Evolutionary conservation across 257 asterid species (phyloP), one percentile per base, ranked within the genome.

Genomic region (Fraxinus americana): DNA sequence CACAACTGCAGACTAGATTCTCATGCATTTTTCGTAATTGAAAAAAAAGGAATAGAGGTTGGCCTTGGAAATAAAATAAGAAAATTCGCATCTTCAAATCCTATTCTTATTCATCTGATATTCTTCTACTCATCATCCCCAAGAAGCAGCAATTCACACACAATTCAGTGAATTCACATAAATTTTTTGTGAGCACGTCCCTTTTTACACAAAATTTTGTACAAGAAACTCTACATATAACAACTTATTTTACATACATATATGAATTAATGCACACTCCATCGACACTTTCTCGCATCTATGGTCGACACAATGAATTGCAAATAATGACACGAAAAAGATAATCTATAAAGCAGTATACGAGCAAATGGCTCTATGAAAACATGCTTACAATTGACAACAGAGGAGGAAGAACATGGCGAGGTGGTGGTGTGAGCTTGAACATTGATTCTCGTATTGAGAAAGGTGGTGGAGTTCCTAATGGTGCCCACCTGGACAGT

Each of bases 401-500:
- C 23, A 61, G 89, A 78, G 19, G 87, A 76, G 45, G 83, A 83
- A 73, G 79, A 52, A 73, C 82, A 72, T 16, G 41, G 76, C 43
- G 84, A 74, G 70, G 78, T 67, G 72, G 67, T 25, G 48, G 79
- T 65, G 34, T 73, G 69, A 75, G 75, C 36, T 48, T 43, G 78
- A 70, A 72, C 7, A 35, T 65, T 72, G 43, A 82, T 61, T 36
- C 79, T 79, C 35, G 83, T 80, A 45, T 69, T 77, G 23, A 83
- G 78, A 74, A 84, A 82, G 65, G 83, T 80, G 27, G 80, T 65
- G 14, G 73, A 63, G 72, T 57, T 63, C 80, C 61, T 79, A 6
- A 66, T 14, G 48, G 76, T 68, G 14, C 71, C 78, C 17, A 79
- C 29, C 67, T 71, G 80, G 77, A 35, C 38, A 30, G 34, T 30